Percentiles rank a stretch among this genome's conserved stretches.
These are phyloP conservation scores for Rutstroemia sp. DNA, from an alignment of 2,329 filamentous ascomycete genomes.

Conservation along the genomic window DNA sequence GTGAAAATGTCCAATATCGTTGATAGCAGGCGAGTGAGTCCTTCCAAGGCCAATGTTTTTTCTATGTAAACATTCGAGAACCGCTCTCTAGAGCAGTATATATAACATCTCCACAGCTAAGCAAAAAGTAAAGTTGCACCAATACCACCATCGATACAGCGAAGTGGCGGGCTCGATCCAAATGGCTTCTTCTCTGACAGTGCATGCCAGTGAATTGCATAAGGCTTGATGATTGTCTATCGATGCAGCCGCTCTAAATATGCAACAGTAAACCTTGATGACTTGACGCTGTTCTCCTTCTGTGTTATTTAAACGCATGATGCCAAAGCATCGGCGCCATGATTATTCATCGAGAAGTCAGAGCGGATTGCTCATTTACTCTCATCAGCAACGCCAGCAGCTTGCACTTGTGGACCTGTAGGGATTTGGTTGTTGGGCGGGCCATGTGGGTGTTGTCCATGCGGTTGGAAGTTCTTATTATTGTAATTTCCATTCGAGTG, in stretches of 20 bases:
- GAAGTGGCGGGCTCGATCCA: constrained; percentile 7
- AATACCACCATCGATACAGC: constrained; percentile 16
- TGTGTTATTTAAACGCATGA: constrained; percentile 21
- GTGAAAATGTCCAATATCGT: constrained; percentile 23
- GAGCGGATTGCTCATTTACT: constrained; percentile 36
- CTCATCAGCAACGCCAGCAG: constrained; percentile 37
- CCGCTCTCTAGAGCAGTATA: constrained; percentile 14
- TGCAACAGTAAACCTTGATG: constrained; percentile 19
- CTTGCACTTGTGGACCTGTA: constrained; percentile 32
- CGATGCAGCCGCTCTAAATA: constrained; percentile 25
- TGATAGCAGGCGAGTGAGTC: constrained; percentile 21
- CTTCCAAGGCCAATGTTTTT: constrained; percentile 21
- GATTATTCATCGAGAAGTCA: constrained; percentile 12
- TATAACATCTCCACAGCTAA: constrained; percentile 18
- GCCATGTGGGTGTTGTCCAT: constrained; percentile 33
- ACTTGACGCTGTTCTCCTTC: constrained; percentile 16
- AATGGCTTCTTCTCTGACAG: constrained; percentile 17
- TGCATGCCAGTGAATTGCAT: constrained; percentile 19
- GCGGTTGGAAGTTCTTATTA: constrained; percentile 43
- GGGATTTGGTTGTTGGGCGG: constrained; percentile 32
- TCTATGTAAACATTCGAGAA: constrained; percentile 22
- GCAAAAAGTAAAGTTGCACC: constrained; percentile 24
- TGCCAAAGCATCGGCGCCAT: constrained; percentile 28
- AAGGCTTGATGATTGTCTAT: constrained; percentile 21
- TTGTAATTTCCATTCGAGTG: constrained; percentile 43